Conservation (phyloP, 2,329 filamentous ascomycete genomes). For the Arthrobotrys musiformis region DNA sequence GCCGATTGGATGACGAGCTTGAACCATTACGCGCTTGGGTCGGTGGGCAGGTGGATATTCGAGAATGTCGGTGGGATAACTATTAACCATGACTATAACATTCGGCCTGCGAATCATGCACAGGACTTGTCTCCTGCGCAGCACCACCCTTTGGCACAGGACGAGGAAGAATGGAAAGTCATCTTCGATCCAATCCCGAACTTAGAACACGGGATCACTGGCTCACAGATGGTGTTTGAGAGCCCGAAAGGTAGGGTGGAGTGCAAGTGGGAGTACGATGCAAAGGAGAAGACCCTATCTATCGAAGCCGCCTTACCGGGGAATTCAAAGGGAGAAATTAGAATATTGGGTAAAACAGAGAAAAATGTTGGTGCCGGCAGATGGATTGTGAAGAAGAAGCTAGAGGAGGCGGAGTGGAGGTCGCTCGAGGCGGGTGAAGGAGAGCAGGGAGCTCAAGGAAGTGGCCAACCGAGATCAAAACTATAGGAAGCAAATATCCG, state of each 20-base stretch:
- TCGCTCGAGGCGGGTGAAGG: constrained; percentile 20
- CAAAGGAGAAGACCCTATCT: constrained; percentile 12
- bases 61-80: constrained; percentile 64
- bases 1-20: constrained; percentile 67
- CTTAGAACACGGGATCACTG: constrained; percentile 21
- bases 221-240: constrained; percentile 21
- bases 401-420: constrained; percentile 35
- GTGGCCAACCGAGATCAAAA: too few species aligned
- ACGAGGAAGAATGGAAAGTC: constrained; percentile 13
- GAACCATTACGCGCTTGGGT: constrained; percentile 67
- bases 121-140: too few species aligned
- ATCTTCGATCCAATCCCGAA: constrained; percentile 43
- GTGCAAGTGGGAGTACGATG: constrained; percentile 48
- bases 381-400: neutral
- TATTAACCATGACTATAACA: constrained; percentile 59
- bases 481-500: too few species aligned
- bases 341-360: constrained; percentile 15
- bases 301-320: constrained; percentile 37
- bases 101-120: neutral
- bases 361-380: constrained; percentile 29
- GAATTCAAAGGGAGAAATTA: constrained; percentile 39
- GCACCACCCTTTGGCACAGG: too few species aligned
- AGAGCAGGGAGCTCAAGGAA: too few species aligned
- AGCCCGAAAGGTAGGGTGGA: constrained; percentile 28
- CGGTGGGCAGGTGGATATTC: constrained; percentile 66